Conservation (phyloP, 129 eudicot genomes). For the Smallanthus sonchifolius region DNA sequence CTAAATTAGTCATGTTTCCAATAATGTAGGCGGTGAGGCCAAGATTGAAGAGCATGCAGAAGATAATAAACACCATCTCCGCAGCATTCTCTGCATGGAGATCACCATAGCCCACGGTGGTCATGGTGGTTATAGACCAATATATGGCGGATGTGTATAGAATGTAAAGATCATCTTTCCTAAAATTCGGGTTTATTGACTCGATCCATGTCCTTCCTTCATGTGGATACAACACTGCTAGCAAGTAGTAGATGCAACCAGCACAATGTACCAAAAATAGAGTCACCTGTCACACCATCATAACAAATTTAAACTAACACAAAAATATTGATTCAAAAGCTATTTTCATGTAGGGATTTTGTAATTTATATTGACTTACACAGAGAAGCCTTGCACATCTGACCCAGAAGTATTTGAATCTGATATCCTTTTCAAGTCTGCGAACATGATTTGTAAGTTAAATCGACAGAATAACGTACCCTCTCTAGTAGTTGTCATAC, state of each 20-base stretch:
- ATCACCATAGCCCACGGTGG: conserved; percentile 95
- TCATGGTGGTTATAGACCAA: conserved; percentile 96
- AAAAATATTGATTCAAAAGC: not conserved
- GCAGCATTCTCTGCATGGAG: conserved; percentile 77
- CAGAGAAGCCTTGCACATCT: conserved; percentile 83
- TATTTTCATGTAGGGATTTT: not conserved
- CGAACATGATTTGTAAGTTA: conserved; percentile 10
- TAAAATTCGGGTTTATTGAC: conserved; percentile 60
- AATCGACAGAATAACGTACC: not conserved
- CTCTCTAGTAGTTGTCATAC: too few species aligned
- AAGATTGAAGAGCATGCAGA: conserved; percentile 87
- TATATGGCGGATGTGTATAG: conserved; percentile 75
- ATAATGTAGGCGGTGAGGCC: conserved; percentile 88
- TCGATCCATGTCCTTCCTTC: conserved; percentile 88
- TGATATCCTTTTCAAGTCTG: conserved; percentile 94
- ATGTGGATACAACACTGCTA: conserved; percentile 84
- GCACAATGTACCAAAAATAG: conserved; percentile 85
- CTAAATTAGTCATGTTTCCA: conserved; percentile 95
- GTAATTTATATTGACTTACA: conserved; percentile 41
- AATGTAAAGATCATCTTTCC: conserved; percentile 53
- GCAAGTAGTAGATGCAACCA: conserved; percentile 75
- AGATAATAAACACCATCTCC: conserved; percentile 80
- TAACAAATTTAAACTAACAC: not conserved
- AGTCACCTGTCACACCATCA: conserved; percentile 54
- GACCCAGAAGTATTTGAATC: conserved; percentile 88